Base-by-base conservation (phyloP, 768 basidiomycete species). In the Pulveroboletus sp. region DNA sequence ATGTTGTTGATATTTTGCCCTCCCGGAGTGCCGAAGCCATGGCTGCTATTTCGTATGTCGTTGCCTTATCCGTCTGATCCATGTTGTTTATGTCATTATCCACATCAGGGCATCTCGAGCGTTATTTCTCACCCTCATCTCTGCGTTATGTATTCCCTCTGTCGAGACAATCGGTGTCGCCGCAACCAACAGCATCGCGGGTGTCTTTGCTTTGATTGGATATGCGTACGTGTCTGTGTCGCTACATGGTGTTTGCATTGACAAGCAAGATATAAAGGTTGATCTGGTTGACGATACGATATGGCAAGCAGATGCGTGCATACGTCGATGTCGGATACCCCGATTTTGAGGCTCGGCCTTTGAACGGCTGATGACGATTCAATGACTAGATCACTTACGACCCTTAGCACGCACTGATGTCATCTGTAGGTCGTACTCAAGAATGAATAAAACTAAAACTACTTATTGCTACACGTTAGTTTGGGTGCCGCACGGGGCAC, bases 1-100 rank as follows among this genome's bases (percentile, higher is more conserved):
- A 85, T 53, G 64, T 68, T 23, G 75, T 86, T 7, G 86, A 87
- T 51, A 64, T 85, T 12, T 52, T 87, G 64, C 83, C 80, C 32
- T 60, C 70, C 24, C 72, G 75, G 19, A 85, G 85, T 52, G 82
- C 85, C 4, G 84, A 87, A 57, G 71, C 74, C 16, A 72, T 76
- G 64, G 84, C 81, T 3, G 83, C 78, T 0, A 70, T 69, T 45
- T 67, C 66, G 85, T 85, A 45, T 24, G 79, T 71, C 38, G 8
- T n/a, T n/a, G n/a, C n/a, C n/a, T n/a, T n/a, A n/a, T 24, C n/a
- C 1, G 34, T 4, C 1, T 9, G 8, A 21, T 5, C 0, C 1
- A 23, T n/a, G 29, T n/a, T 8, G 27, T n/a, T 14, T 10, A 17
- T 8, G 20, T 14, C n/a, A 23, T 40, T 14, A 11, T 36, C 40